Evolutionary conservation across 1,284 basidiomycete species (phyloP).

Genomic region (Rhodotorula glutinis): DNA sequence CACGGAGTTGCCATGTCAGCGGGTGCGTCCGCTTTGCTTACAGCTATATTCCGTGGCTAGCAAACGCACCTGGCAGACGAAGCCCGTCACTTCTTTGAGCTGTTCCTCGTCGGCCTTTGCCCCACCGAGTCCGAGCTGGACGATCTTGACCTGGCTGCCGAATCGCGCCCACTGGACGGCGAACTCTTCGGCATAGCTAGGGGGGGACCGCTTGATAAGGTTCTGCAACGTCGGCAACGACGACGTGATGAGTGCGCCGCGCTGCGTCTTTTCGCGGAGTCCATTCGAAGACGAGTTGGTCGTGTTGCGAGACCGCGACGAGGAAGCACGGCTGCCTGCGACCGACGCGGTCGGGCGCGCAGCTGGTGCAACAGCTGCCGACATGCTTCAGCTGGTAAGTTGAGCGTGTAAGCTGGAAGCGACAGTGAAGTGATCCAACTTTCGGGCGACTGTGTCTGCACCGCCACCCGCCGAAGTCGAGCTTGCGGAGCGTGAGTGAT

Average conservation of each 20-base stretch:
- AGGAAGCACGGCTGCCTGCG: conserved; percentile 10
- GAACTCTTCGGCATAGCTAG: conserved; percentile 92
- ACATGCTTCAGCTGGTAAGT: conserved; percentile 1
- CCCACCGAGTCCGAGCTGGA: conserved; percentile 56
- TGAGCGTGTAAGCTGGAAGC: no score
- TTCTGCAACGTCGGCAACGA: conserved; percentile 78
- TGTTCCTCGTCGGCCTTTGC: conserved; percentile 66
- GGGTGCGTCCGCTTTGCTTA: no score
- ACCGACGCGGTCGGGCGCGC: conserved; percentile 3
- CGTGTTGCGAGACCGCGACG: background rate
- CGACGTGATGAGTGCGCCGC: conserved; percentile 51
- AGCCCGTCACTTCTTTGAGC: conserved; percentile 79
- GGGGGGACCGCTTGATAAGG: conserved; percentile 86
- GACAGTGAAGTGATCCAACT: no score
- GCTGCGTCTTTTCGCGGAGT: conserved; percentile 28
- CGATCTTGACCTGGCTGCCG: conserved; percentile 79
- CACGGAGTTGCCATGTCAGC: no score
- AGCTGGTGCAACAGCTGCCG: background rate
- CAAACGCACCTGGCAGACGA: conserved; percentile 68
- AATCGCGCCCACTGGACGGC: conserved; percentile 98
- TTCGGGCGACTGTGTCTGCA: no score
- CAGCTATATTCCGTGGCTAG: no score
- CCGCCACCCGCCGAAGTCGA: no score
- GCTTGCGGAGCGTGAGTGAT: no score
- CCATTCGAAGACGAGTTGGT: conserved; percentile 10